These are phyloP conservation scores for Auxenochlorella pyrenoidosa DNA, from an alignment of 139 green algal genomes.

Conservation along the genomic window DNA sequence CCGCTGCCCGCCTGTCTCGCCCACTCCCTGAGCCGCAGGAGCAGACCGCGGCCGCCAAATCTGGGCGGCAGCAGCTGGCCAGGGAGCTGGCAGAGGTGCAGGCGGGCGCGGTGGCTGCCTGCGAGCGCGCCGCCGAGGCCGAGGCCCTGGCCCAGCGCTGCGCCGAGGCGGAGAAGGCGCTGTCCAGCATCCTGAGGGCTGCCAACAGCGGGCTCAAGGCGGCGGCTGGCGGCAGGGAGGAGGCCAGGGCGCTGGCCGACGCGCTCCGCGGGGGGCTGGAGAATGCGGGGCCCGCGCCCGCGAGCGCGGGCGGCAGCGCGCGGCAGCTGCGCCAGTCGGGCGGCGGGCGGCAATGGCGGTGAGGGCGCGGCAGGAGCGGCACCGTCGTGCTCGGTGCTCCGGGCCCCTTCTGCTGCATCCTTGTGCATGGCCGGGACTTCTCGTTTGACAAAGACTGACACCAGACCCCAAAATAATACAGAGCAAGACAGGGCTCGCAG, in stretches of 20 bases:
- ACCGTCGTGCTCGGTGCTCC: background rate
- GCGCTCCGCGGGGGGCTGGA: background rate
- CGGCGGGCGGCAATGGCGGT: slow-evolving; percentile 12
- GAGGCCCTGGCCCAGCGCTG: slow-evolving; percentile 13
- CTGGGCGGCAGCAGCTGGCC: slow-evolving; percentile 4
- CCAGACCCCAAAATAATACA: no score
- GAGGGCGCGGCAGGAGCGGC: background rate
- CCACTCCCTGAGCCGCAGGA: background rate
- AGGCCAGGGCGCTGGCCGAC: slow-evolving; percentile 14
- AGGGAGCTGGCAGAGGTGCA: slow-evolving; percentile 17
- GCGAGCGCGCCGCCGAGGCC: background rate
- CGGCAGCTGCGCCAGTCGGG: slow-evolving; percentile 14
- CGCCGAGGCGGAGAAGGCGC: background rate
- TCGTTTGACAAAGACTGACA: no score
- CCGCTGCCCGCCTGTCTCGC: no score
- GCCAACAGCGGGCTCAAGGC: slow-evolving; percentile 12
- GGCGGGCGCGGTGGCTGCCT: background rate
- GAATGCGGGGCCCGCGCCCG: background rate
- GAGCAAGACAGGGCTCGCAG: no score
- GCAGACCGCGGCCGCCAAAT: background rate
- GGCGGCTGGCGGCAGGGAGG: background rate
- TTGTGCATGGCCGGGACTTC: no score
- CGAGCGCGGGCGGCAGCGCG: background rate
- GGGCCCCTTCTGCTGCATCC: no score
- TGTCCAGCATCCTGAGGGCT: slow-evolving; percentile 1